Evolutionary conservation across 257 asterid species (phyloP), one percentile per base, ranked within the genome.

Genomic region (Plantago elongata): DNA sequence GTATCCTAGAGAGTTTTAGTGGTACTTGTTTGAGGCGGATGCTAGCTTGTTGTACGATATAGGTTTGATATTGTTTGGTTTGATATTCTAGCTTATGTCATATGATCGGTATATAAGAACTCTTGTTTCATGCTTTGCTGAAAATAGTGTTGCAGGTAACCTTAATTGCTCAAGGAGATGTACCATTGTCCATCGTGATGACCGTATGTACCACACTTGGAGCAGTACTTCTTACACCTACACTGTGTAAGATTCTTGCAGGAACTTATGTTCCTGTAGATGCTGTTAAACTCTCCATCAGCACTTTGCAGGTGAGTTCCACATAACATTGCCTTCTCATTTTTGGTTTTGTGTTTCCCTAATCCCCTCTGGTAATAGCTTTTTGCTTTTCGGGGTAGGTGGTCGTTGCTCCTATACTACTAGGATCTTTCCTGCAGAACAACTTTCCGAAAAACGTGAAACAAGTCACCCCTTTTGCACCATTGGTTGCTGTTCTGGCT

Each of bases 131-230:
- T 77, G 61, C 50, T 57, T 69, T 46, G 67, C 58, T 79, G 73
- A 65, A 67, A 76, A 66, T 82, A 79, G 84, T 43, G 66, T 78
- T 85, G 69, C 96, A 91, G 98, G 96, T 85, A 61, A 88, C 98
- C 55, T 74, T 91, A 79, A 81, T 91, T 65, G 98, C 98, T 51
- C 80, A 71, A 81, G 98, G 98, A 61, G 98, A 90, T 17, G 95
- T 90, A 60, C 83, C 95, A 9, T 73, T 90, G 73, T 90, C 98
- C 18, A 78, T 88, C 37, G 96, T 85, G 34, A 85, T 90, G 98
- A 90, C 98, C 34, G 75, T 80, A 15, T 90, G 98, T 65, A 80
- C 94, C 59, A 90, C 98, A 30, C 72, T 88, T 40, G 94, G 91
- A 55, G 98, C 98, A 22, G 96, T 88, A 29, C 51, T 88, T 72